A percentile compares a stretch with the other conserved stretches of the same genome.
These are phyloP conservation scores for Moricandia moricandioides DNA, from an alignment of 345 rosid genomes.

Conservation along the genomic window DNA sequence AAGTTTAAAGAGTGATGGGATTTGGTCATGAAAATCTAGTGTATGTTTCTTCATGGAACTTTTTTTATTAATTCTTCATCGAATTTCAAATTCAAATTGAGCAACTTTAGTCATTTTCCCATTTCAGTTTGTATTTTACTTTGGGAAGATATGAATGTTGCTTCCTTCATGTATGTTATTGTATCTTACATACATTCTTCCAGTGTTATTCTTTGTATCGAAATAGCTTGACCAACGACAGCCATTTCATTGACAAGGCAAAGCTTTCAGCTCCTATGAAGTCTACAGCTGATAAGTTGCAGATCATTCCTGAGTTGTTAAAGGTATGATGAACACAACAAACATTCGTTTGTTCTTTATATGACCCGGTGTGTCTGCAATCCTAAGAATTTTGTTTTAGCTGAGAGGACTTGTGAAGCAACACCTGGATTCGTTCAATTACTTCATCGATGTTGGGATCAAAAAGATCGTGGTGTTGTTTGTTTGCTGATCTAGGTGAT, in stretches of 20 bases:
- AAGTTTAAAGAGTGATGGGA: too few relatives aligned
- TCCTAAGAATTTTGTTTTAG: constrained; percentile 32
- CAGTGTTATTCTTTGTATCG: background rate
- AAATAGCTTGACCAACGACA: constrained; percentile 19
- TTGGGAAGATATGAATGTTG: too few relatives aligned
- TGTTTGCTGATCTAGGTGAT: too few relatives aligned
- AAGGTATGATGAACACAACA: constrained; percentile 23
- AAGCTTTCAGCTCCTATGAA: constrained; percentile 37
- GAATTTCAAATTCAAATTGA: too few relatives aligned
- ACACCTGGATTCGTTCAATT: constrained; percentile 85
- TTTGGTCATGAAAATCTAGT: too few relatives aligned
- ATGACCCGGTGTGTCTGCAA: too few relatives aligned
- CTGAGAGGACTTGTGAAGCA: constrained; percentile 94
- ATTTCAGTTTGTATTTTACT: too few relatives aligned
- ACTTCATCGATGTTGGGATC: constrained; percentile 70
- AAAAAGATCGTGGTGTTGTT: constrained; percentile 90
- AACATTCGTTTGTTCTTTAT: background rate
- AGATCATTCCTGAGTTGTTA: constrained; percentile 39
- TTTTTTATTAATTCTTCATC: too few relatives aligned
- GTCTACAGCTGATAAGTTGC: constrained; percentile 24
- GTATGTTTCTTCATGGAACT: too few relatives aligned
- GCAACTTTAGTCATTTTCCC: too few relatives aligned
- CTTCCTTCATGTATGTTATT: too few relatives aligned
- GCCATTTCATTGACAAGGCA: constrained; percentile 12
- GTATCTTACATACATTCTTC: too few relatives aligned